Base-by-base conservation (phyloP, 2,329 filamentous ascomycete genomes). In the Huntiella savannae region DNA sequence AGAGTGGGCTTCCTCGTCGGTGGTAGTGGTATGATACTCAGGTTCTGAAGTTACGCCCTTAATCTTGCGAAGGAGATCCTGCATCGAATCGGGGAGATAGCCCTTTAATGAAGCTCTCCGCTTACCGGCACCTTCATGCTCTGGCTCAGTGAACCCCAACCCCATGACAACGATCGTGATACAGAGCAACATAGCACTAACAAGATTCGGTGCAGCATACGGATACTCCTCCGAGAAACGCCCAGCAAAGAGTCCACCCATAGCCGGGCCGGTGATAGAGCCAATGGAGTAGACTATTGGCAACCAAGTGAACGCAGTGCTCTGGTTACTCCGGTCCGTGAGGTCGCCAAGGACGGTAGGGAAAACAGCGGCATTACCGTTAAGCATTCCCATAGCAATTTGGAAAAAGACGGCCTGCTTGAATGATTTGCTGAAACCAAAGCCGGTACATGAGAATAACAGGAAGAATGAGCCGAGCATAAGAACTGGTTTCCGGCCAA, bases 201-300 rank as follows among this genome's bases (percentile, higher is more conserved):
- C 66, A 0, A 96, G 57, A 54, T 96, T 98, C 0, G 91, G 88
- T 1, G 75, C 70, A 3, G 95, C 67, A 55, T 92, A 98, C 0
- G 91, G 91, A 58, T 84, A 88, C 41, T 73, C 72, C 2, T 60
- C 58, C 22, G 69, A 59, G 22, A 74, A 58, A 40, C 68, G 69
- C 39, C 78, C 73, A 0, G 93, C 82, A 46, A 96, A 63, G 36
- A 95, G 59, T 0, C 91, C 91, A 11, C 91, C 91, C n/a, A 96
- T 63, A 1, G 92, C 77, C 0, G 91, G 91, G 0, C 91, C 91
- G 0, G 87, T 91, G 51, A 98, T 94, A 38, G 83, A 84, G 13
- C 91, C 91, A 33, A 98, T 68, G 3, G 88, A 88, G 61, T 98
- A 98, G n/a, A 96, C 79, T 35, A 96, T 81, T 0, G 91, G 91